Evolutionary conservation across 352 stramenopile genomes (phyloP), one percentile per base, ranked within the genome.

Genomic region (Blastocystis sp.): DNA sequence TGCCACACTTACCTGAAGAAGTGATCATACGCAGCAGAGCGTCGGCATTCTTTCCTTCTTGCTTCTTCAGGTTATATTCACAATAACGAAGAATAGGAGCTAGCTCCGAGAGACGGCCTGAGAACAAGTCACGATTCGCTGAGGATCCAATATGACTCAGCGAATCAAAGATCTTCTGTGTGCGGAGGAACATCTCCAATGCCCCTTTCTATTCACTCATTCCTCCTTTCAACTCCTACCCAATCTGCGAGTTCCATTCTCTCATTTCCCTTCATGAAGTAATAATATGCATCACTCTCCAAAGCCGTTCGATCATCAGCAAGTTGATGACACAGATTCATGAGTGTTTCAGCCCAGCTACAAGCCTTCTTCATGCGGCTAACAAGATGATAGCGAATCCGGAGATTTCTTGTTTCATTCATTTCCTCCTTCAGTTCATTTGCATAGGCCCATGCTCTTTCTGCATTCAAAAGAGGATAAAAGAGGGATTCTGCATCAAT

Each of bases 81-180:
- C 71, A 83, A 39, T 83, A 83, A 21, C 71, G 71, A 19, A 83
- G 52, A 24, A 69, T 69, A 4, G 71, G 71, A 46, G 35, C 14
- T 11, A 83, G 21, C 39, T 83, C 42, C 27, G 52, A 63, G 16
- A 83, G 57, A 49, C 57, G 52, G 4, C 29, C 14, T 6, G 39
- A 54, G 57, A 69, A 83, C 29, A 83, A 27, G 19, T 83, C 57
- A 27, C 52, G 57, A 27, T 69, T 46, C 11, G 57, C 43, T 6
- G 71, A 83, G 6, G 57, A 69, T 39, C 71, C 52, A 12, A 83
- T 69, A 12, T 83, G 52, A n/a, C 29, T 65, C 37, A 83, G 37
- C 19, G 52, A 69, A 35, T 69, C 57, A 39, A 83, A 83, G 29
- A 83, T 69, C 52, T 83, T 83, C 71, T 83, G n/a, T 39, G 32